Evolutionary conservation across 179 eudicot genomes (phyloP), one percentile per base, ranked within the genome.

Genomic region (Corrigiola litoralis): DNA sequence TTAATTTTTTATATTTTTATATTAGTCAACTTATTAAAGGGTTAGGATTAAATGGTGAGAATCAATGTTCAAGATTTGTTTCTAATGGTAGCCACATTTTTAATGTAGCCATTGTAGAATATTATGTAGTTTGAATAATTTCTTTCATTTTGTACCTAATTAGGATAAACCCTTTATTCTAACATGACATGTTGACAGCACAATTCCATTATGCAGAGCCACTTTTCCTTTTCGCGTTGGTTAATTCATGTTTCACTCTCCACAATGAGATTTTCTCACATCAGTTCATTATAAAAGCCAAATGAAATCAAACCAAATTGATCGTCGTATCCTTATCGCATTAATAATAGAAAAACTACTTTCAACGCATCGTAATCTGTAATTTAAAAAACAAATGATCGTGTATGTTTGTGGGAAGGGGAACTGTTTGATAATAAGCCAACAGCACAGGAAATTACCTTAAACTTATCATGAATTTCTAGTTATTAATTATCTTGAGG

Each of bases 401-500:
- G 65, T 47, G 64, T 32, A 45, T 71, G 64, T 64, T 71, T 55
- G 69, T 71, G 50, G 33, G 49, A 21, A 38, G 56, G 75, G 75
- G 53, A 17, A 40, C 69, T 57, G 75, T 57, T 71, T 40, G 65
- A 28, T 57, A 64, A 48, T 37, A 38, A 46, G 75, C 70, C 65
- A 56, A 56, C 69, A 65, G n/a, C n/a, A n/a, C n/a, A n/a, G 29
- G 41, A 70, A 25, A 53, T 53, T 38, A 53, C 28, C 23, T 36
- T 34, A 34, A 42, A 12, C 24, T 6, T 21, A 60, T 58, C 13
- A 23, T 25, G 34, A 18, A 27, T 2, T n/a, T 5, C 17, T 60
- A 7, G 9, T 32, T 28, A 61, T 11, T 46, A 44, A 67, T 27
- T 24, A 25, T 12, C 42, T 57, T 33, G n/a, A 46, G 31, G 56